These are phyloP conservation scores for Dichotomocladium elegans DNA, from an alignment of 371 early-diverging fungal genomes.

Conservation along the genomic window DNA sequence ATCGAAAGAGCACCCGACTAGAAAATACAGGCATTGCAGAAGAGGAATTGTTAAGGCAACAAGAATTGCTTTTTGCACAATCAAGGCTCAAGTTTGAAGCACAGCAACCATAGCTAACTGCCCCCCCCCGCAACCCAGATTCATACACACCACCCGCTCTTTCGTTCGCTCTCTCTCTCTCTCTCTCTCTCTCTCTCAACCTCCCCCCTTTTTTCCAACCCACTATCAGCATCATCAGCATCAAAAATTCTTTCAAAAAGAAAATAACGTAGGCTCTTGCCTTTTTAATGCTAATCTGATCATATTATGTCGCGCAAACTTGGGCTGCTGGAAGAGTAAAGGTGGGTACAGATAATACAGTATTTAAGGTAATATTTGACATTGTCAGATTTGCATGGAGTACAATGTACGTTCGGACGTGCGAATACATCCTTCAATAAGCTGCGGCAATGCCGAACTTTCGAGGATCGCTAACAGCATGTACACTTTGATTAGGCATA, in stretches of 20 bases:
- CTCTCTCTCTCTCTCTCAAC: neutral
- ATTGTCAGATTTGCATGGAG: neutral
- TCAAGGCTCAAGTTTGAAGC: conserved; percentile 76
- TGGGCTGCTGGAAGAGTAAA: no score
- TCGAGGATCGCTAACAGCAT: conserved; percentile 46
- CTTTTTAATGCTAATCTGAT: no score
- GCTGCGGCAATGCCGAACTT: conserved; percentile 40
- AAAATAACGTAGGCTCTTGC: no score
- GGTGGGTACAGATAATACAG: neutral
- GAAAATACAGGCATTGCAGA: conserved; percentile 87
- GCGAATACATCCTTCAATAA: conserved; percentile 1
- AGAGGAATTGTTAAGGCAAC: conserved; percentile 88
- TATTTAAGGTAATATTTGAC: neutral
- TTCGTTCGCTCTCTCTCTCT: neutral
- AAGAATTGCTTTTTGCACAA: conserved; percentile 92
- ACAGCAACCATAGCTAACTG: conserved; percentile 42
- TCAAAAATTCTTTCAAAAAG: neutral
- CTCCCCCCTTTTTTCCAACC: neutral
- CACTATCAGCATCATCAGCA: no score
- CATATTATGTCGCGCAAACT: no score
- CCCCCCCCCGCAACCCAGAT: neutral
- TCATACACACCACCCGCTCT: neutral
- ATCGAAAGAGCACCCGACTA: conserved; percentile 81
- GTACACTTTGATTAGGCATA: conserved; percentile 20
- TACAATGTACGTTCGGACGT: neutral